Evolutionary conservation across 495 filamentous ascomycete genomes (phyloP).

Genomic region (Xylaria palmicola): DNA sequence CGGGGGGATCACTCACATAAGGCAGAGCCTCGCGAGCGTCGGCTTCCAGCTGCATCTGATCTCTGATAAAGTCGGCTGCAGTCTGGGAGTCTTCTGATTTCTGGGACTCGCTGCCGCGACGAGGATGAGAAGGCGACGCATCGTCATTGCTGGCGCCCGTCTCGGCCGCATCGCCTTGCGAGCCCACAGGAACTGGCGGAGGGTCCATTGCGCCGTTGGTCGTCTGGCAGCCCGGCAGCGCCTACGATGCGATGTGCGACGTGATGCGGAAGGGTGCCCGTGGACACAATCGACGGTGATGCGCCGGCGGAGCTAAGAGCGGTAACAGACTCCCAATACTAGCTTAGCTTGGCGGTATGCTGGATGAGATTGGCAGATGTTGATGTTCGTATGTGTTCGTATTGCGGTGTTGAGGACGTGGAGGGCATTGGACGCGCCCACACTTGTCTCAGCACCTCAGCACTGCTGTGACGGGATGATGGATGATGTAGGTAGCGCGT

Average conservation of each 20-base stretch:
- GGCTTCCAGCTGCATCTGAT: slow-evolving; percentile 85
- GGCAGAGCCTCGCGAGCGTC: slow-evolving; percentile 94
- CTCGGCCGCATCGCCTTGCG: slow-evolving; percentile 17
- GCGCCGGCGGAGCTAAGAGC: not conserved
- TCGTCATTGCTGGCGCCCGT: slow-evolving; percentile 10
- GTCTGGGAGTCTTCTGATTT: slow-evolving; percentile 74
- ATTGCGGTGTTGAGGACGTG: no score
- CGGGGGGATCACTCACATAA: slow-evolving; percentile 57
- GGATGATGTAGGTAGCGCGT: no score
- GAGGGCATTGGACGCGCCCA: no score
- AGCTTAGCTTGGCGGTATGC: not conserved
- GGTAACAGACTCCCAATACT: not conserved
- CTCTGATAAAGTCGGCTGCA: slow-evolving; percentile 87
- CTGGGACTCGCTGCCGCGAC: slow-evolving; percentile 62
- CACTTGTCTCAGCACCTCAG: no score
- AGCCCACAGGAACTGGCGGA: slow-evolving; percentile 20
- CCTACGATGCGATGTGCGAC: slow-evolving; percentile 7
- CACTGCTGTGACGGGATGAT: no score
- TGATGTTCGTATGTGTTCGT: no score
- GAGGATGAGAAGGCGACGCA: slow-evolving; percentile 27
- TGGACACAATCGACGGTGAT: not conserved
- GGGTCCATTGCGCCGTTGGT: slow-evolving; percentile 28
- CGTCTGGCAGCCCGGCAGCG: slow-evolving; percentile 13
- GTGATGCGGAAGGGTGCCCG: not conserved
- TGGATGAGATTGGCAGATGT: not conserved